Percentiles rank a stretch among this genome's conserved stretches.
phyloP scores from a whole-genome alignment of 257 asterid genomes.

The Solanum okadae region DNA sequence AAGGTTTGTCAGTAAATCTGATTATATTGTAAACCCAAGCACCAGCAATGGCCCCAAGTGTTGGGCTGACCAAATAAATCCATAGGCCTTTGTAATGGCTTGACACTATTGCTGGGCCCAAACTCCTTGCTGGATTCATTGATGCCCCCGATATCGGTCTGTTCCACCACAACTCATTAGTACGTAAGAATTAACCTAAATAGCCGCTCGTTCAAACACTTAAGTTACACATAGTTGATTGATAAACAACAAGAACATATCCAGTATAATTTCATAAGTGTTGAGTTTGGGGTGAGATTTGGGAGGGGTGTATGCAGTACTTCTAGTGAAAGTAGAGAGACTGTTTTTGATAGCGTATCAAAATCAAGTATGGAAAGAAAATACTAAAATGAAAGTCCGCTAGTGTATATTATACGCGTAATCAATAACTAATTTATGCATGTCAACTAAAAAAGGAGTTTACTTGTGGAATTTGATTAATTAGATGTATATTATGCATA shows the following conservation, averaged over 20 bases:
- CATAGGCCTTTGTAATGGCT: conserved; percentile 42
- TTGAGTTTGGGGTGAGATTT: neutral
- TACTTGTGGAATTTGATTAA: neutral
- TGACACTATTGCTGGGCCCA: conserved; percentile 82
- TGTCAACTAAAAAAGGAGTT: neutral
- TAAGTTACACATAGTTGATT: neutral
- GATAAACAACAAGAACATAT: neutral
- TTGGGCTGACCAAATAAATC: conserved; percentile 72
- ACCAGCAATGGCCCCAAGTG: conserved; percentile 66
- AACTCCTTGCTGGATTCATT: conserved; percentile 93
- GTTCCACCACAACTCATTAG: neutral
- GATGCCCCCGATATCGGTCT: conserved; percentile 91
- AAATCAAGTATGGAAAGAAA: neutral
- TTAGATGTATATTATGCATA: neutral
- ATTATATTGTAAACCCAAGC: conserved; percentile 77
- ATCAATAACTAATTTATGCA: neutral
- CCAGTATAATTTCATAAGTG: neutral
- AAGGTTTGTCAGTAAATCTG: conserved; percentile 67
- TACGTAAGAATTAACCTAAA: neutral
- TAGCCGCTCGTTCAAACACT: neutral
- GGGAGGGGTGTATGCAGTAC: neutral
- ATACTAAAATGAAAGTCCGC: too few species aligned
- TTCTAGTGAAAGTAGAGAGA: neutral
- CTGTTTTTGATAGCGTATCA: neutral
- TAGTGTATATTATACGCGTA: too few species aligned